Conservation (phyloP, 345 rosid genomes). For the Murraya koenigii region DNA sequence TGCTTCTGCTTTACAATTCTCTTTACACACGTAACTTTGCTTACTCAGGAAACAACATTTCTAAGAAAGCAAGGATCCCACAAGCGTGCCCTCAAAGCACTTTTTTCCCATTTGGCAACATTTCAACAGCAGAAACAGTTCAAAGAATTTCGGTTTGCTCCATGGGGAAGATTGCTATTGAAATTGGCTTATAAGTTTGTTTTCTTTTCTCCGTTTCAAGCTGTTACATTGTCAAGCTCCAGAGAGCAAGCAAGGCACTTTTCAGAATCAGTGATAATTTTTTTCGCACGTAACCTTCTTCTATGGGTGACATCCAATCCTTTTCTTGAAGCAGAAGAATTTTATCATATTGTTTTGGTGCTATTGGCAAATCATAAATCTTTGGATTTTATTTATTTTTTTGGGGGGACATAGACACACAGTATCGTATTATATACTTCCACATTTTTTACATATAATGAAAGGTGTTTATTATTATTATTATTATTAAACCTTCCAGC, state of each 20-base stretch:
- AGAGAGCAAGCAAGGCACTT: background rate
- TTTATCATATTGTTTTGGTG: background rate
- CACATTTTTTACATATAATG: no score
- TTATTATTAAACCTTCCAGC: no score
- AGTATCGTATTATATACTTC: no score
- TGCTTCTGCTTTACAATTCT: constrained; percentile 43
- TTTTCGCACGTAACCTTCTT: background rate
- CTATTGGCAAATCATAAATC: no score
- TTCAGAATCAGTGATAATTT: background rate
- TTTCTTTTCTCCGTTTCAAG: background rate
- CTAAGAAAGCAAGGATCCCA: constrained; percentile 22
- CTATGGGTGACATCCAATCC: background rate
- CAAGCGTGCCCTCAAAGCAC: constrained; percentile 7
- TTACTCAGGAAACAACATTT: constrained; percentile 32
- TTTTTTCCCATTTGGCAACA: background rate
- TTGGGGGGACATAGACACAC: no score
- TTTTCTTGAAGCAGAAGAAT: background rate
- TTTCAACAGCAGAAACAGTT: background rate
- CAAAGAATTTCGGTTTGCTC: background rate
- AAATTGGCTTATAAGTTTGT: background rate
- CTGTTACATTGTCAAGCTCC: background rate
- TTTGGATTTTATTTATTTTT: no score
- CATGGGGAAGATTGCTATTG: no score
- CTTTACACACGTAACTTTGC: constrained; percentile 21
- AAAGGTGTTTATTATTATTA: no score